Evolutionary conservation across 2,329 filamentous ascomycete species (phyloP).

Genomic region (Rutstroemia sydowiana): DNA sequence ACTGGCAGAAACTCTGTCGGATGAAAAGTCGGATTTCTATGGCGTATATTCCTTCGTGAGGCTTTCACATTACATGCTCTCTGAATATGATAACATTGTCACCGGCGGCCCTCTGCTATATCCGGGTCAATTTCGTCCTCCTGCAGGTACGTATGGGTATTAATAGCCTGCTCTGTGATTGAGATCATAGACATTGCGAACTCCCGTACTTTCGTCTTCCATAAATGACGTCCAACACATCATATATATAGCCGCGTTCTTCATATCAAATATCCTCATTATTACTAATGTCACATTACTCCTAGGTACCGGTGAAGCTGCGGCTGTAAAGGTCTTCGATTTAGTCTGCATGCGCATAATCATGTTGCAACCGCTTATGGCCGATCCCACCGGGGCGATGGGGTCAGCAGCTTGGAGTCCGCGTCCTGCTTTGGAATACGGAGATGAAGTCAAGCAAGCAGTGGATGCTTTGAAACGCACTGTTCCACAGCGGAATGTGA

Average conservation of each 20-base stretch:
- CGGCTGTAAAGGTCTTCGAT: constrained; percentile 16
- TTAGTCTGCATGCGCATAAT: constrained; percentile 20
- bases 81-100: constrained; percentile 35
- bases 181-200: neutral
- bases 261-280: neutral
- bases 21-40: constrained; percentile 28
- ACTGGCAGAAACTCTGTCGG: constrained; percentile 15
- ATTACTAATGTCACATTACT: neutral
- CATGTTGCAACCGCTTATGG: constrained; percentile 18
- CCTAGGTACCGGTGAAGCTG: constrained; percentile 15
- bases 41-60: constrained; percentile 37
- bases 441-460: constrained; percentile 14
- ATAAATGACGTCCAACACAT: neutral
- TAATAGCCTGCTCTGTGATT: neutral
- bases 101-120: constrained; percentile 29
- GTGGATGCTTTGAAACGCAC: constrained; percentile 12
- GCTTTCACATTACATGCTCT: constrained; percentile 36
- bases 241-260: neutral
- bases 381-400: constrained; percentile 18
- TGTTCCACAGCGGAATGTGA: constrained; percentile 10
- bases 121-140: constrained; percentile 31
- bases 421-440: constrained; percentile 15
- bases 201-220: neutral
- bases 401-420: constrained; percentile 14
- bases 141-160: constrained; percentile 9